Conservation (phyloP, 1,284 basidiomycete species). For the Papiliotrema fonsecae region DNA sequence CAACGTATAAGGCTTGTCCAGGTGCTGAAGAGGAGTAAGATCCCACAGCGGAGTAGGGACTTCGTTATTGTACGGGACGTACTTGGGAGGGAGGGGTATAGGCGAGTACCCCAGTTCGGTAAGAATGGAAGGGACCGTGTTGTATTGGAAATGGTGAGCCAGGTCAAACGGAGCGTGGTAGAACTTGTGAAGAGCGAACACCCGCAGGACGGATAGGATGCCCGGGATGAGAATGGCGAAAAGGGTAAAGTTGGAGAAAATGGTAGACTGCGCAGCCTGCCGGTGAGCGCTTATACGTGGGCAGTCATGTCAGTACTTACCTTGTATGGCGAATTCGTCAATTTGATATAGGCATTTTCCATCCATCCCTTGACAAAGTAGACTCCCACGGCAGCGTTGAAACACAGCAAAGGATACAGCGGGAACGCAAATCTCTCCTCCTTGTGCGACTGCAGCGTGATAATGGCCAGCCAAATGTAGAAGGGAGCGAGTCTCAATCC, state of each 20-base stretch:
- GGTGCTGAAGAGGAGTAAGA: constrained; percentile 61
- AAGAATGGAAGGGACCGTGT: constrained; percentile 75
- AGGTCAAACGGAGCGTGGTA: constrained; percentile 86
- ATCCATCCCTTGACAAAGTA: constrained; percentile 81
- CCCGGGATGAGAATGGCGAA: constrained; percentile 62
- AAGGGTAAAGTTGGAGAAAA: constrained; percentile 74
- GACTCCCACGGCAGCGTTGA: constrained; percentile 84
- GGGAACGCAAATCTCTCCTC: constrained; percentile 99
- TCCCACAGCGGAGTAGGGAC: constrained; percentile 57
- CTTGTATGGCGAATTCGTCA: constrained; percentile 76
- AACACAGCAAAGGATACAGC: constrained; percentile 82
- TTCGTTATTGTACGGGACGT: constrained; percentile 50
- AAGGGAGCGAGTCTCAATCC: constrained; percentile 72
- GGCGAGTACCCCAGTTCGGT: constrained; percentile 63
- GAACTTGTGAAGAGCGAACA: constrained; percentile 75
- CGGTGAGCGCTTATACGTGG: constrained; percentile 5
- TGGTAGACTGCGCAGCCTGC: constrained; percentile 67
- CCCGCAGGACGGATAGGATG: constrained; percentile 70
- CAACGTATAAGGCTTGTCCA: constrained; percentile 61
- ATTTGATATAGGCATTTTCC: constrained; percentile 66
- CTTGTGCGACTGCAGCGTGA: constrained; percentile 84
- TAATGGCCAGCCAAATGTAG: constrained; percentile 80
- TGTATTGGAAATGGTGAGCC: constrained; percentile 65
- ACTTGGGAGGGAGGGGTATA: constrained; percentile 31
- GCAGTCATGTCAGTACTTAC: constrained; percentile 50